phyloP scores from a whole-genome alignment of 306 rosid species.

The Ormosia emarginata region DNA sequence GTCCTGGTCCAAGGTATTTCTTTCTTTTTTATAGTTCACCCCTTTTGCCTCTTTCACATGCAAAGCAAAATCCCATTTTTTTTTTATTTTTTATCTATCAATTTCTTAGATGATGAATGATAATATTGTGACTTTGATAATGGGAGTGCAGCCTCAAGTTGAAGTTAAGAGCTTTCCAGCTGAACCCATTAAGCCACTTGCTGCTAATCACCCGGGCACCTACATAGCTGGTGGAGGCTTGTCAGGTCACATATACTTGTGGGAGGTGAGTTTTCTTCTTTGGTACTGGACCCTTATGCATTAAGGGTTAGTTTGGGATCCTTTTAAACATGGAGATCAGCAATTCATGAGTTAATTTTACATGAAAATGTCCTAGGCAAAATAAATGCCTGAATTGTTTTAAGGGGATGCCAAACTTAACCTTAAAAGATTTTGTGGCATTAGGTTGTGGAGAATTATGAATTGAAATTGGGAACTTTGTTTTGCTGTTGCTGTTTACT shows the following conservation, averaged over 20 bases:
- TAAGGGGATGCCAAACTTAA: background rate
- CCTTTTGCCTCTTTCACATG: too few species aligned
- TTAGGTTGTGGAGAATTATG: constrained; percentile 3
- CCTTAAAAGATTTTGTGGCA: background rate
- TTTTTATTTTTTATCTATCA: background rate
- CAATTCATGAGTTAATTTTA: background rate
- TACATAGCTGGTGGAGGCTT: constrained; percentile 67
- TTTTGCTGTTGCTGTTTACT: background rate
- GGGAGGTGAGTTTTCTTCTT: constrained; percentile 58
- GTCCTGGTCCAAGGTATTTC: constrained; percentile 69
- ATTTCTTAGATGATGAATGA: constrained; percentile 8
- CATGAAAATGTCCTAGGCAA: background rate
- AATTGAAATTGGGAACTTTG: background rate
- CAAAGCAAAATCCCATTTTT: too few species aligned
- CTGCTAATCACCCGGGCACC: constrained; percentile 65
- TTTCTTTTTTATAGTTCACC: background rate
- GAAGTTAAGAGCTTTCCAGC: constrained; percentile 70
- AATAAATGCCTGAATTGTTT: background rate
- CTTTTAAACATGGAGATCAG: background rate
- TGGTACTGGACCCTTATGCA: background rate
- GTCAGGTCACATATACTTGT: constrained; percentile 72
- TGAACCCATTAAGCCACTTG: constrained; percentile 61
- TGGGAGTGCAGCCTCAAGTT: constrained; percentile 55
- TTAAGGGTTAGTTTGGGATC: background rate
- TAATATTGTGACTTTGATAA: background rate